phyloP scores from a whole-genome alignment of 2,329 filamentous ascomycete species.

The Fusarium falciforme region DNA sequence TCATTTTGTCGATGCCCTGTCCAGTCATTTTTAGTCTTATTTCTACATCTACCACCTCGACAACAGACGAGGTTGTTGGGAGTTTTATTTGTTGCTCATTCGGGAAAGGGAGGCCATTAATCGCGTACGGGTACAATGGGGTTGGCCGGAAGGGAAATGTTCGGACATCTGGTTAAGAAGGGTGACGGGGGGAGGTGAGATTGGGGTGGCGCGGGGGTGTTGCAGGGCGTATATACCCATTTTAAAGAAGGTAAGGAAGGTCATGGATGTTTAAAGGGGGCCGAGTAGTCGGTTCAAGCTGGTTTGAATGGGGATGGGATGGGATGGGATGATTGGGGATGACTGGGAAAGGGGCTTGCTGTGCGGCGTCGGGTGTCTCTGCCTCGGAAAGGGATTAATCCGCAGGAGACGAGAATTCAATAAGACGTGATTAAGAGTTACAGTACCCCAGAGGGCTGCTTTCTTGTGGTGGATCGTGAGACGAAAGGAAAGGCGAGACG shows the following conservation, averaged over 20 bases:
- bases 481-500: neutral
- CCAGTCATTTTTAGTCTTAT: constrained; percentile 15
- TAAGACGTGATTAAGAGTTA: constrained; percentile 1
- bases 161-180: constrained; percentile 19
- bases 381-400: neutral
- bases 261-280: constrained; percentile 11
- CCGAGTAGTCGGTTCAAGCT: constrained; percentile 9
- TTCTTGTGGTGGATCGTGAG: neutral
- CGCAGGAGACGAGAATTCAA: constrained; percentile 13
- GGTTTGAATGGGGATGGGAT: constrained; percentile 5
- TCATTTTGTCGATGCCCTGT: constrained; percentile 14
- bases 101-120: constrained; percentile 38
- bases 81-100: constrained; percentile 27
- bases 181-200: constrained; percentile 3
- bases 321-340: neutral
- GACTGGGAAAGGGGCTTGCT: neutral
- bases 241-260: constrained; percentile 35
- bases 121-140: constrained; percentile 27
- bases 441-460: neutral
- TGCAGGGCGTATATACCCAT: constrained; percentile 49
- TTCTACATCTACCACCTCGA: constrained; percentile 25
- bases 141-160: constrained; percentile 11
- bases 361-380: neutral
- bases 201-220: constrained; percentile 31
- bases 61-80: constrained; percentile 15